Conservation (phyloP, 1,139 yeast species). For the Yamadazyma atlantica region DNA sequence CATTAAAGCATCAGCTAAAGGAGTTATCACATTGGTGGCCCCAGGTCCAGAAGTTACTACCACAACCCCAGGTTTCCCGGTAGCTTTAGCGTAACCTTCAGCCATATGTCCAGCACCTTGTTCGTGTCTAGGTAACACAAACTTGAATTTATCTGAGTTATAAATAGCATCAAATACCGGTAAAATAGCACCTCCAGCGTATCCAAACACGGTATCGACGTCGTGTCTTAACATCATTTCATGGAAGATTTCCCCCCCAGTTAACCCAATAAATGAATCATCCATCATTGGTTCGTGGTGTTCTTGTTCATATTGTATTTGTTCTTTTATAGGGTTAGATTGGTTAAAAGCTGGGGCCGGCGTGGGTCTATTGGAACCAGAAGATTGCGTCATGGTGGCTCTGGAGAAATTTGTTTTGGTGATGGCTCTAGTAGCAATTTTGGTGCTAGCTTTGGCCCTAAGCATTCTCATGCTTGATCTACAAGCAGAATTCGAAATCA, state of each 20-base stretch:
- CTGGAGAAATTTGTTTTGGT: conserved; percentile 32
- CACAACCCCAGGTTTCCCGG: conserved; percentile 98
- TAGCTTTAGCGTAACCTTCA: conserved; percentile 95
- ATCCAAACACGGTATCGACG: conserved; percentile 92
- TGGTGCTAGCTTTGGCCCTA: not conserved
- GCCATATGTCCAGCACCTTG: conserved; percentile 99
- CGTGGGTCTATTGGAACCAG: conserved; percentile 27
- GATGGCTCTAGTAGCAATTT: conserved; percentile 23
- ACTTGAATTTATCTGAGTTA: conserved; percentile 84
- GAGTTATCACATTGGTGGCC: conserved; percentile 95
- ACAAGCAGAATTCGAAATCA: not conserved
- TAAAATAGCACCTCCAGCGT: conserved; percentile 97
- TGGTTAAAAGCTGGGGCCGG: conserved; percentile 44
- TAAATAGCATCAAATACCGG: conserved; percentile 97
- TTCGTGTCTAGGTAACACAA: conserved; percentile 93
- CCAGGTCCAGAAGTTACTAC: conserved; percentile 98
- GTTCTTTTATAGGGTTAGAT: conserved; percentile 14
- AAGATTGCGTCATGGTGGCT: conserved; percentile 33
- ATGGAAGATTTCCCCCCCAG: conserved; percentile 97
- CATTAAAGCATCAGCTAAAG: conserved; percentile 95
- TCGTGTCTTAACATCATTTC: conserved; percentile 98
- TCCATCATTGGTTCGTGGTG: conserved; percentile 46
- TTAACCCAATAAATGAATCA: conserved; percentile 86
- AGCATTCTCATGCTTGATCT: conserved; percentile 1
- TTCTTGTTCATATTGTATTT: conserved; percentile 14